phyloP scores from a whole-genome alignment of 2,329 filamentous ascomycete species.

The Diaporthe capsici region DNA sequence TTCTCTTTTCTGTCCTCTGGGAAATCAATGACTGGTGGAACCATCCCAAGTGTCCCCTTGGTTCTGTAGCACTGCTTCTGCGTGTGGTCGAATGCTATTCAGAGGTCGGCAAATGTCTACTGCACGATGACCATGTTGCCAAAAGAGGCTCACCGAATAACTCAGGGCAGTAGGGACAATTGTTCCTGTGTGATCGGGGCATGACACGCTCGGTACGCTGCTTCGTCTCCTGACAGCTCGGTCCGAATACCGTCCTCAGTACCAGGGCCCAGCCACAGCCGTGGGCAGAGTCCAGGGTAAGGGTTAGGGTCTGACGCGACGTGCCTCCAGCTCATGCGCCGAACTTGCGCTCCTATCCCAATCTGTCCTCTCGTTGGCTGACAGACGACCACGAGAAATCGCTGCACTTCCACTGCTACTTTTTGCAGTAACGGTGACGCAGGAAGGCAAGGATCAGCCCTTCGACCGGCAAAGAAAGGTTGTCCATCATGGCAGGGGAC shows the following conservation, averaged over 20 bases:
- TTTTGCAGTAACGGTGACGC: background rate
- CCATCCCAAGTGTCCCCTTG: background rate
- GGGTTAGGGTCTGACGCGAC: background rate
- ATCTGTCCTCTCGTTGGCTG: slow-evolving; percentile 16
- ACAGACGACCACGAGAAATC: background rate
- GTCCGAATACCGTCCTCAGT: background rate
- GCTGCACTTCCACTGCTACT: background rate
- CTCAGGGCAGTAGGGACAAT: background rate
- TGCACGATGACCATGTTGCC: background rate
- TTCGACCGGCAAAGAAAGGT: background rate
- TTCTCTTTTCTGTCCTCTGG: background rate
- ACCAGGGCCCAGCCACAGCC: background rate
- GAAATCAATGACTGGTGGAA: background rate
- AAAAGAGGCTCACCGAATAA: background rate
- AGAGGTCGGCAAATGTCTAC: background rate
- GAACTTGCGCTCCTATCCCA: background rate
- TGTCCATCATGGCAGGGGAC: slow-evolving; percentile 32
- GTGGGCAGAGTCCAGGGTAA: background rate
- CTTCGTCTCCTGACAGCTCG: background rate
- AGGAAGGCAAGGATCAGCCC: slow-evolving; percentile 1
- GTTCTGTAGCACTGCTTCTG: background rate
- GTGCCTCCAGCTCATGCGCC: background rate
- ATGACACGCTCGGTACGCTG: background rate
- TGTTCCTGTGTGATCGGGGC: background rate
- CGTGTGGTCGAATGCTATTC: background rate